Percentiles rank a stretch among this genome's conserved stretches.
Evolutionary conservation across 2,329 filamentous ascomycete species (phyloP).

Genomic region (Alternaria hordeiaustralica): DNA sequence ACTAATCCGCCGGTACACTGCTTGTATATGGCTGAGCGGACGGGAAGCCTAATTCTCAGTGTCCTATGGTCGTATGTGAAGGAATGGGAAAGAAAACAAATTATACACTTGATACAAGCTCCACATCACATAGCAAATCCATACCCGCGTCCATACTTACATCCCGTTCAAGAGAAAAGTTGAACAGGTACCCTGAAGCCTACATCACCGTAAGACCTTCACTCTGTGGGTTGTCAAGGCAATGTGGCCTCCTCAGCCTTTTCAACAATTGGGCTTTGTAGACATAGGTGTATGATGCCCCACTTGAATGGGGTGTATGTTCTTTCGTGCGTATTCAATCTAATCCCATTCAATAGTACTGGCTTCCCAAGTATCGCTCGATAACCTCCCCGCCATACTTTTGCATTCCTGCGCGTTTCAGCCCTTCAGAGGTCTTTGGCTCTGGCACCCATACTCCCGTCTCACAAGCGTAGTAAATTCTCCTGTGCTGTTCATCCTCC

Average conservation of each 20-base stretch:
- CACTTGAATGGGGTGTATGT: background rate
- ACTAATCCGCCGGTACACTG: background rate
- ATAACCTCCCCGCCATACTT: constrained; percentile 4
- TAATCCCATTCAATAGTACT: constrained; percentile 2
- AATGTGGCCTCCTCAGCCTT: background rate
- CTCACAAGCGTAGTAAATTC: constrained; percentile 13
- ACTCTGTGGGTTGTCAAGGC: background rate
- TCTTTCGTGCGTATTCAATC: background rate
- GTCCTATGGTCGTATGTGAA: background rate
- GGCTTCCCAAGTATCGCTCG: constrained; percentile 10
- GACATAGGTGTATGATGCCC: background rate
- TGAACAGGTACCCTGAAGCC: background rate
- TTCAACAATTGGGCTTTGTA: background rate
- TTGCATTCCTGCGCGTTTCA: constrained; percentile 4
- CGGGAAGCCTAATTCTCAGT: background rate
- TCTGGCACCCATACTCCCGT: constrained; percentile 10
- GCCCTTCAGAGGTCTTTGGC: background rate
- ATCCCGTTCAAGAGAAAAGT: rapidly evolving
- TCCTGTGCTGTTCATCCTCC: background rate
- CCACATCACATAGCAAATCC: background rate
- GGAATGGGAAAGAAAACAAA: background rate
- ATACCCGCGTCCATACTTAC: background rate
- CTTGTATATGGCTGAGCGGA: background rate
- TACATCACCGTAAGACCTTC: rapidly evolving
- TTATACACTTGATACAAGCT: too few relatives aligned